Percentiles rank a stretch among this genome's conserved stretches.
Conservation (phyloP, 306 rosid genomes). For the Trifolium pratense region DNA sequence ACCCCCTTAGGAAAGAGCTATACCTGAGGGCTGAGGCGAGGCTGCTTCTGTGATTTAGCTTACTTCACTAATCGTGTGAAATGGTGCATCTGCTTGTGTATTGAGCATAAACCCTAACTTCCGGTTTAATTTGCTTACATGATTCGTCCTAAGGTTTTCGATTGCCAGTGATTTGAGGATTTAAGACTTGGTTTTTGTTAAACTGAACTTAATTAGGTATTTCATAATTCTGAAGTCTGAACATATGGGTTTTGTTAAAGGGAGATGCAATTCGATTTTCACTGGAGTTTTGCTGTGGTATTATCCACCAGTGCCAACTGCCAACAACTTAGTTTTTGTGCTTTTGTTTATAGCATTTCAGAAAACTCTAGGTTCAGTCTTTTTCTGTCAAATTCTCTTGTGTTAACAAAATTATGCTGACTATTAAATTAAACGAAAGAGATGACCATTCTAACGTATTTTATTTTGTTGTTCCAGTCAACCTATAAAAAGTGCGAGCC, state of each 20-base stretch:
- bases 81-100: too few species aligned
- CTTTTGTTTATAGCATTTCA: neutral
- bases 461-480: constrained; percentile 51
- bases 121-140: neutral
- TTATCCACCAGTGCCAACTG: neutral
- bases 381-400: constrained; percentile 10
- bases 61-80: constrained; percentile 16
- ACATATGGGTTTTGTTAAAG: constrained; percentile 23
- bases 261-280: constrained; percentile 14
- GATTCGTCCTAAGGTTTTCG: constrained; percentile 20
- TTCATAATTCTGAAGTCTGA: constrained; percentile 12
- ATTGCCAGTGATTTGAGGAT: constrained; percentile 30
- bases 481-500: constrained; percentile 48
- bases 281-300: constrained; percentile 12
- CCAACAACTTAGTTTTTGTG: neutral
- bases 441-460: constrained; percentile 35
- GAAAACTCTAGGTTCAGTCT: constrained; percentile 14
- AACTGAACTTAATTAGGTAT: constrained; percentile 27
- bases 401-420: constrained; percentile 17
- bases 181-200: constrained; percentile 25
- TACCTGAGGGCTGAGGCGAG: too few species aligned
- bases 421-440: constrained; percentile 6
- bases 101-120: constrained; percentile 17
- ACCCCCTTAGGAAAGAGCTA: constrained; percentile 25
- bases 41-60: neutral